A percentile compares a stretch with the other conserved stretches of the same genome.
phyloP scores from a whole-genome alignment of 2,329 filamentous ascomycete species.

The Diaporthe helianthi region DNA sequence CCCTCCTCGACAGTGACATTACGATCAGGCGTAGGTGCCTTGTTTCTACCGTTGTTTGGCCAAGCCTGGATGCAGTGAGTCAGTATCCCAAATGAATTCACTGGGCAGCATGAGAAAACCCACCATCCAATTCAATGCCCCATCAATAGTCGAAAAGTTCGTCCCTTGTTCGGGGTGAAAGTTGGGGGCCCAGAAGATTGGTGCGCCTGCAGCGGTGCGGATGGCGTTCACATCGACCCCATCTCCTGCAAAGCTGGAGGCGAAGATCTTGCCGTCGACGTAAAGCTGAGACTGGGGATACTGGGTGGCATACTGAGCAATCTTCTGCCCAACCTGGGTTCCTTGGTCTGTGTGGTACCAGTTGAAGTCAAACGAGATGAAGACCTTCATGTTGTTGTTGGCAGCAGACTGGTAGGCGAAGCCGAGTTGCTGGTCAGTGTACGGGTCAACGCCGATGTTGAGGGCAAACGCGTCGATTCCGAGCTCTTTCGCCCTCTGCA shows the following conservation, averaged over 20 bases:
- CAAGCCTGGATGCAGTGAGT: conserved; percentile 42
- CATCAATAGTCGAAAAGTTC: conserved; percentile 50
- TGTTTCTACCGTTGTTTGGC: conserved; percentile 54
- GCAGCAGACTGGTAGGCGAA: conserved; percentile 58
- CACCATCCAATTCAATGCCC: conserved; percentile 47
- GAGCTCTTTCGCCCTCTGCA: conserved; percentile 36
- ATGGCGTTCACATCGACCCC: conserved; percentile 52
- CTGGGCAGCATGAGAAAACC: background rate
- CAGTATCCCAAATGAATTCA: background rate
- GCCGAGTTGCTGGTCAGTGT: conserved; percentile 53
- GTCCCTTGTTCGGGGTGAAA: conserved; percentile 51
- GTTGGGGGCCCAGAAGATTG: conserved; percentile 58
- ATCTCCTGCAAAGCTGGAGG: conserved; percentile 60
- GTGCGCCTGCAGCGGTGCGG: conserved; percentile 49
- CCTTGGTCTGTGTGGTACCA: conserved; percentile 49
- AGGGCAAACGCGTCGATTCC: conserved; percentile 44
- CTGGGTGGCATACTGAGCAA: conserved; percentile 52
- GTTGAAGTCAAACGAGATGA: conserved; percentile 63
- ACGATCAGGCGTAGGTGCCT: conserved; percentile 51
- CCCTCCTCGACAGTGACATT: conserved; percentile 51
- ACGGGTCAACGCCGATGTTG: conserved; percentile 46
- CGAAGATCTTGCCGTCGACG: conserved; percentile 57
- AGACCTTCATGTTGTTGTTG: conserved; percentile 57
- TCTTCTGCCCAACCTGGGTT: conserved; percentile 50
- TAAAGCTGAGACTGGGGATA: conserved; percentile 53